Base-by-base conservation (phyloP, 371 early-diverging fungal genomes). In the Mucor plumbeus region DNA sequence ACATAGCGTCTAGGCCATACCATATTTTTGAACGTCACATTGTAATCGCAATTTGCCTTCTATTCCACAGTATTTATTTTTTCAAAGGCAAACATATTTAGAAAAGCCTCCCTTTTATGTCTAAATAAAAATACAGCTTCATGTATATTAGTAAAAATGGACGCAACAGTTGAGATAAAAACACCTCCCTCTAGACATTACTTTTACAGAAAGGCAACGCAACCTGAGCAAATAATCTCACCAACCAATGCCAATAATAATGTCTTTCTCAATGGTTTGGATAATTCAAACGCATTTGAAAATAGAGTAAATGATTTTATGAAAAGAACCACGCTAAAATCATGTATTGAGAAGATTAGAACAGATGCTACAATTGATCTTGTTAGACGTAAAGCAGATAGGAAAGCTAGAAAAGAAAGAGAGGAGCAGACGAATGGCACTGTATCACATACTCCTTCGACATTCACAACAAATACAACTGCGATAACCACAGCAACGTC, bases 381-480 rank as follows among this genome's bases (percentile, higher is more conserved):
- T n/a, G 21, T 17, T 19, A 65, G 73, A 10, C 73, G 73, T 40
- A 68, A 63, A 56, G 73, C 73, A 15, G 73, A 72, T 14, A 54
- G 69, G 48, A 64, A 62, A 59, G 73, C 73, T 19, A 21, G 73
- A 43, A 72, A 72, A 63, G 73, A 72, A 47, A 65, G 47, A 36
- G 73, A 72, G 59, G 48, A 67, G 21, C 26, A 34, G 13, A 13
- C 41, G 15, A 55, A 55, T 17, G 35, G 56, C 17, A 40, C 38
- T 11, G 47, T 13, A 14, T 6, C 40, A 34, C 34, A 34, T 41
- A 14, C 17, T 10, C 15, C 36, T 13, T 26, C 21, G 1, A n/a
- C 21, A 35, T 33, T 35, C 7, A 14, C 59, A 7, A 1, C 40
- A 58, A 35, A n/a, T 31, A 31, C 10, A 48, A 15, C 34, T 9